Evolutionary conservation across 225 moss, liverwort and hornwort genomes (phyloP).

Genomic region (Pseudisothecium myosuroides): DNA sequence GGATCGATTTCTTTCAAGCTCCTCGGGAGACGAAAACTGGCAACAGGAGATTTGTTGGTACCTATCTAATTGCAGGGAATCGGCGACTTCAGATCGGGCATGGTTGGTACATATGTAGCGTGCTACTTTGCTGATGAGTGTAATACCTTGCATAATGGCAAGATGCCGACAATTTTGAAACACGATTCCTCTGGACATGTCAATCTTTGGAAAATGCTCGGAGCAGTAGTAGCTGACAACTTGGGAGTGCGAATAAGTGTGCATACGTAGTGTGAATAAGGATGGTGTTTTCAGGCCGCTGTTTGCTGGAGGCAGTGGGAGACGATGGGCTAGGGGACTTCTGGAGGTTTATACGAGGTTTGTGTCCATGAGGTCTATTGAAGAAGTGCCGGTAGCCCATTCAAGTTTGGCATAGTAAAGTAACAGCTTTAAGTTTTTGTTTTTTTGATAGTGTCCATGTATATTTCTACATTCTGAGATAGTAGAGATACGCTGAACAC

Average conservation of each 20-base stretch:
- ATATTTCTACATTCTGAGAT: neutral
- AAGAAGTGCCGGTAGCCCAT: neutral
- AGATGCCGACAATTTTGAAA: neutral
- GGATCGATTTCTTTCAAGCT: neutral
- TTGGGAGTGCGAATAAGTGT: neutral
- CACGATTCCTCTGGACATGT: neutral
- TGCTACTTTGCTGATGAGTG: neutral
- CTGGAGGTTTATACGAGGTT: neutral
- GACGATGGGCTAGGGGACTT: neutral
- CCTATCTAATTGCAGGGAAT: neutral
- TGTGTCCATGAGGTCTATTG: neutral
- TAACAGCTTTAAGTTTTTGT: neutral
- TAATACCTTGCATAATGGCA: neutral
- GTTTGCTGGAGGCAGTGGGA: neutral
- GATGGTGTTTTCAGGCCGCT: neutral
- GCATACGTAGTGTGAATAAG: conserved; percentile 2
- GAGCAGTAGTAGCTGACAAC: neutral
- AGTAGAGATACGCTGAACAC: neutral
- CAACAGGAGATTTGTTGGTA: conserved; percentile 8
- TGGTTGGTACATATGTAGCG: neutral
- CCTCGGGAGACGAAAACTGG: neutral
- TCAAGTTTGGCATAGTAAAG: neutral
- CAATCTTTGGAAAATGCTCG: neutral
- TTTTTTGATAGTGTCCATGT: neutral
- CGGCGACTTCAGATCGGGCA: neutral